phyloP scores from a whole-genome alignment of 2,329 filamentous ascomycete genomes.

The Aspergillus candidus region DNA sequence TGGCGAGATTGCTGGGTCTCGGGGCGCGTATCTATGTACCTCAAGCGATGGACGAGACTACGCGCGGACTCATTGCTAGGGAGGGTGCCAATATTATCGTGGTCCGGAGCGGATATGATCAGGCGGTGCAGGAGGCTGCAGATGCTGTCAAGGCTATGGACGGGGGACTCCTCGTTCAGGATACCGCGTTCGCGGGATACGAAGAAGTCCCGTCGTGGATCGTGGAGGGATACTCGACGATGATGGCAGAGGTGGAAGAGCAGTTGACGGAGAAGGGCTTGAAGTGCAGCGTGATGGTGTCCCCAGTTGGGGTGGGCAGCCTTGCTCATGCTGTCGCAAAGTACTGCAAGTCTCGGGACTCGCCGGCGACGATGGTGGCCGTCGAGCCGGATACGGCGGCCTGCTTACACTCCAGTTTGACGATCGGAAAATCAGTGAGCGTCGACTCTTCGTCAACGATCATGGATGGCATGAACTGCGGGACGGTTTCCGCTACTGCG shows the following conservation, averaged over 20 bases:
- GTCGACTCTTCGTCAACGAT: conserved; percentile 58
- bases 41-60: conserved; percentile 48
- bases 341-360: conserved; percentile 52
- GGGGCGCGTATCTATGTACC: conserved; percentile 59
- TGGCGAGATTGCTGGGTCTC: conserved; percentile 57
- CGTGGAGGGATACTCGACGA: conserved; percentile 69
- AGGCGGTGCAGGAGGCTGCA: conserved; percentile 49
- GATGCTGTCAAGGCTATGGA: conserved; percentile 31
- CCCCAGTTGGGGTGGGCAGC: conserved; percentile 67
- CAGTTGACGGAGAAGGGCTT: conserved; percentile 47
- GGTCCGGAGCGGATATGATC: conserved; percentile 58
- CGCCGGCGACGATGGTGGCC: conserved; percentile 47
- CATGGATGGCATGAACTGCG: conserved; percentile 70
- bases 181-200: conserved; percentile 62
- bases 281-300: conserved; percentile 49
- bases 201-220: conserved; percentile 65
- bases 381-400: conserved; percentile 65
- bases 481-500: conserved; percentile 59
- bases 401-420: conserved; percentile 46
- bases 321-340: conserved; percentile 63
- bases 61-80: conserved; percentile 48
- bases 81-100: conserved; percentile 59
- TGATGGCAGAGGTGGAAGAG: conserved; percentile 61
- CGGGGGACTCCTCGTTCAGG: conserved; percentile 57
- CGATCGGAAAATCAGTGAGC: conserved; percentile 42